Percentiles rank a stretch among this genome's conserved stretches.
phyloP scores from a whole-genome alignment of 441 rosid species.

The Lepidium campestre region DNA sequence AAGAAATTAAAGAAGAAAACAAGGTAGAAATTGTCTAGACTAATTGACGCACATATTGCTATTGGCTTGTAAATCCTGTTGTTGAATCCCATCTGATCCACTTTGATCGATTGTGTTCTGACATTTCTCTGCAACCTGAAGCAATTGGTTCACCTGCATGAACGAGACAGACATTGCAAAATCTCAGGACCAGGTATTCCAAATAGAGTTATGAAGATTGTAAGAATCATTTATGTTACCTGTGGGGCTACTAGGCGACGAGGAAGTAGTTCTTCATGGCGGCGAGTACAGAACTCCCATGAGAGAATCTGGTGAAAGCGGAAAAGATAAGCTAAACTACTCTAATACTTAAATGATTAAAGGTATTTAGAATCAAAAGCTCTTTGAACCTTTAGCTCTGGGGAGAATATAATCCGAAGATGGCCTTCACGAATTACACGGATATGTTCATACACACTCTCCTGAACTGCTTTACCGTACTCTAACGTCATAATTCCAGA shows the following conservation, averaged over 20 bases:
- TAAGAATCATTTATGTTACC: constrained; percentile 33
- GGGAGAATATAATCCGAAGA: constrained; percentile 85
- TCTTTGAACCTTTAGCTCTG: constrained; percentile 71
- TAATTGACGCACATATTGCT: constrained; percentile 71
- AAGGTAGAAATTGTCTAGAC: not conserved
- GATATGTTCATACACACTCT: constrained; percentile 93
- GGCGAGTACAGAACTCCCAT: constrained; percentile 97
- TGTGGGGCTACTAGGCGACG: constrained; percentile 97
- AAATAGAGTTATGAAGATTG: not conserved
- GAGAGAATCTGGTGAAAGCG: constrained; percentile 65
- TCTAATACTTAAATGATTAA: not conserved
- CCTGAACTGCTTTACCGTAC: constrained; percentile 92
- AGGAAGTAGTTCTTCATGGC: constrained; percentile 95
- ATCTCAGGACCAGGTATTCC: constrained; percentile 1
- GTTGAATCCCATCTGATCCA: constrained; percentile 87
- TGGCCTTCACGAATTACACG: constrained; percentile 98
- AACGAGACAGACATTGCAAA: not conserved
- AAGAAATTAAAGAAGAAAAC: not conserved
- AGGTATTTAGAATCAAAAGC: constrained; percentile 3
- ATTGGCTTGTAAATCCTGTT: constrained; percentile 85
- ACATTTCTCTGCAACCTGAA: constrained; percentile 95
- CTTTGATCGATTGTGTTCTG: constrained; percentile 89
- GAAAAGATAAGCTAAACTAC: not conserved
- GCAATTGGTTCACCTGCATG: constrained; percentile 81
- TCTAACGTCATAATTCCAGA: constrained; percentile 85